These are phyloP conservation scores for Thozetella sp. DNA, from an alignment of 495 filamentous ascomycete species.

Conservation along the genomic window DNA sequence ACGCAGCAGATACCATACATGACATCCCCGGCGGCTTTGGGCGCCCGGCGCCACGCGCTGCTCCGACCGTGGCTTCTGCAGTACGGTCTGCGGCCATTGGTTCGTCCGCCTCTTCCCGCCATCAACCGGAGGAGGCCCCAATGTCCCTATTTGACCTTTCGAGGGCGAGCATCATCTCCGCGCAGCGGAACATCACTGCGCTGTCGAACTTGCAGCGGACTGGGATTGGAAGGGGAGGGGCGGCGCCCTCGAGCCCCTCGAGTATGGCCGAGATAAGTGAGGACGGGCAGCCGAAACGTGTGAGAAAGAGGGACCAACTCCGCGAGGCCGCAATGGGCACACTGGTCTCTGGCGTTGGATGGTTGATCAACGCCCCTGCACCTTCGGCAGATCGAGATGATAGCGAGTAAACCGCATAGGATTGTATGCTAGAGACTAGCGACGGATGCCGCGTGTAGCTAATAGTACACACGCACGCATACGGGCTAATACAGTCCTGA, in stretches of 20 bases:
- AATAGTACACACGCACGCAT: too few species aligned
- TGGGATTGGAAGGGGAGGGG: conserved; percentile 19
- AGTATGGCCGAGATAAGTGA: conserved; percentile 10
- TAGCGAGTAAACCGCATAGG: background rate
- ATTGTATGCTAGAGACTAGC: too few species aligned
- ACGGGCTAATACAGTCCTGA: too few species aligned
- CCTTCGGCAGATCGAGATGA: conserved; percentile 20
- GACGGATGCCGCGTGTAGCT: too few species aligned
- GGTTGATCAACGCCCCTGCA: conserved; percentile 79
- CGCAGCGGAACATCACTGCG: conserved; percentile 54
- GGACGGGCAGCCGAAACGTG: conserved; percentile 46
- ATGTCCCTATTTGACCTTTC: conserved; percentile 95
- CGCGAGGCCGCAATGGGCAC: conserved; percentile 72
- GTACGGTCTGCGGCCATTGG: conserved; percentile 17
- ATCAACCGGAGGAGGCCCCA: conserved; percentile 70
- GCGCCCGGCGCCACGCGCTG: conserved; percentile 4
- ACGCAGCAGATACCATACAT: conserved; percentile 56
- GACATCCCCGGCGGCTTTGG: conserved; percentile 70
- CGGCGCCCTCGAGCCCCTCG: conserved; percentile 12
- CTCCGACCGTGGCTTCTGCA: background rate
- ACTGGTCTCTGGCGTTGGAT: conserved; percentile 81
- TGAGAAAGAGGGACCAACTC: conserved; percentile 81
- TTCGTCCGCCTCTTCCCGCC: conserved; percentile 17
- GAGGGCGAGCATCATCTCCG: conserved; percentile 73
- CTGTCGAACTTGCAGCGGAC: conserved; percentile 41